Conservation (phyloP, 192 early-diverging fungal genomes). For the Geranomyces variabilis region DNA sequence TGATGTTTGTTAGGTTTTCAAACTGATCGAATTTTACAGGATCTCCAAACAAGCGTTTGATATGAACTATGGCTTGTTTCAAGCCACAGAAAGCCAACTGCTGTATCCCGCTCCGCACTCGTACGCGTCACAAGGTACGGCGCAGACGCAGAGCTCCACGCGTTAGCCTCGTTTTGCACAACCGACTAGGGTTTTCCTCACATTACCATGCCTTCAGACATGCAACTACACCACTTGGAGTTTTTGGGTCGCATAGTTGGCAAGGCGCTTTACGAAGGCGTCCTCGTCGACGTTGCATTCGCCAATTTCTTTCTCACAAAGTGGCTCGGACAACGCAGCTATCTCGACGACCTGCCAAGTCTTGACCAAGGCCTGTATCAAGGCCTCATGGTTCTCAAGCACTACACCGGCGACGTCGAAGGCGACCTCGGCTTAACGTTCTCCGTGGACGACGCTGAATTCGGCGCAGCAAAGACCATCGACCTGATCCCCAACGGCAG, state of each 20-base stretch:
- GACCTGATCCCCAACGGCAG: constrained; percentile 81
- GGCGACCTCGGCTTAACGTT: constrained; percentile 55
- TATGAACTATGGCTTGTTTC: constrained; percentile 47
- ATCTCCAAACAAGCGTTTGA: constrained; percentile 58
- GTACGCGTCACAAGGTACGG: constrained; percentile 25
- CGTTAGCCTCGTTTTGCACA: constrained; percentile 26
- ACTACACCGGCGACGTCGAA: constrained; percentile 48
- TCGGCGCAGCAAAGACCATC: constrained; percentile 38
- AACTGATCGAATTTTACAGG: neutral
- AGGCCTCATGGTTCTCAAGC: constrained; percentile 52
- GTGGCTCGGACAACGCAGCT: constrained; percentile 50
- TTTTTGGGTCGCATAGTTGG: constrained; percentile 60
- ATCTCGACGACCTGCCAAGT: constrained; percentile 58
- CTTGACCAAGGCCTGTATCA: constrained; percentile 56
- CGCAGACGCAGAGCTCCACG: no score
- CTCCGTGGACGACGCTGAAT: constrained; percentile 44
- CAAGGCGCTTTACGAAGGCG: constrained; percentile 60
- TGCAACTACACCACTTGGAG: constrained; percentile 50
- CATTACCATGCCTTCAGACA: constrained; percentile 1
- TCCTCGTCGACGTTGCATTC: constrained; percentile 57
- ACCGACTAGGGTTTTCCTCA: neutral
- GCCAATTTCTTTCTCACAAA: constrained; percentile 59
- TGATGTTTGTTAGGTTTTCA: no score
- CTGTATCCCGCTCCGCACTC: constrained; percentile 49
- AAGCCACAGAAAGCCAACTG: constrained; percentile 41